A percentile compares a stretch with the other conserved stretches of the same genome.
Conservation (phyloP, 2,329 filamentous ascomycete genomes). For the Exophiala aquamarina region DNA sequence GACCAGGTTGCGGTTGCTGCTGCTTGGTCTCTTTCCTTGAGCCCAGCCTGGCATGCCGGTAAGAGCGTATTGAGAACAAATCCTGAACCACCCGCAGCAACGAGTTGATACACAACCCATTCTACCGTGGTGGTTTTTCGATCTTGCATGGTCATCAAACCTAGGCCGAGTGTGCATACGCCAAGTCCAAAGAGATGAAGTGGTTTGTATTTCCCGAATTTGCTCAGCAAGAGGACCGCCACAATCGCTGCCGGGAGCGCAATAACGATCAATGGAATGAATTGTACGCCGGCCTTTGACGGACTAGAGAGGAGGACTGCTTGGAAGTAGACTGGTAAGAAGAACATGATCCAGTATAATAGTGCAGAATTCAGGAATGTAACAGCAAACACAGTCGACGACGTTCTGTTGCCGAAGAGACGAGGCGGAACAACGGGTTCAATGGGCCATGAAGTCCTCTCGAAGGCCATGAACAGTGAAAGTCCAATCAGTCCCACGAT, state of each 20-base stretch:
- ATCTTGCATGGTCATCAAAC: constrained; percentile 29
- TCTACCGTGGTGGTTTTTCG: constrained; percentile 21
- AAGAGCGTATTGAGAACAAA: constrained; percentile 21
- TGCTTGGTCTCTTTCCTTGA: constrained; percentile 29
- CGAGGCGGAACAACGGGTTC: constrained; percentile 43
- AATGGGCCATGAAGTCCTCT: constrained; percentile 7
- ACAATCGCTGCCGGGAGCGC: constrained; percentile 30
- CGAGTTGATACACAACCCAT: constrained; percentile 30
- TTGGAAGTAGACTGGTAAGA: constrained; percentile 50
- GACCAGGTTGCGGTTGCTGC: constrained; percentile 25
- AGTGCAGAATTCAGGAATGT: constrained; percentile 42
- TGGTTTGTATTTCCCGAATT: constrained; percentile 31
- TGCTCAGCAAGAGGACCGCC: constrained; percentile 32
- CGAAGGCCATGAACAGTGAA: constrained; percentile 17
- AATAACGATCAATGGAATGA: constrained; percentile 32
- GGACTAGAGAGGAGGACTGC: constrained; percentile 38
- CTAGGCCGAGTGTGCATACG: constrained; percentile 28
- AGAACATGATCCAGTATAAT: constrained; percentile 40
- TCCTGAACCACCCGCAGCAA: constrained; percentile 26
- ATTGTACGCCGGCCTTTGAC: constrained; percentile 31
- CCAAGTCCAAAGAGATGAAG: constrained; percentile 29
- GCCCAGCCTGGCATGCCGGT: constrained; percentile 26
- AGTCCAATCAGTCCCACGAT: constrained; percentile 14
- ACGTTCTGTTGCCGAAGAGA: constrained; percentile 48
- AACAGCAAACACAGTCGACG: constrained; percentile 31